Percentiles rank a stretch among this genome's conserved stretches.
Conservation (phyloP, 148 eudicot species). For the Chenopodium album region DNA sequence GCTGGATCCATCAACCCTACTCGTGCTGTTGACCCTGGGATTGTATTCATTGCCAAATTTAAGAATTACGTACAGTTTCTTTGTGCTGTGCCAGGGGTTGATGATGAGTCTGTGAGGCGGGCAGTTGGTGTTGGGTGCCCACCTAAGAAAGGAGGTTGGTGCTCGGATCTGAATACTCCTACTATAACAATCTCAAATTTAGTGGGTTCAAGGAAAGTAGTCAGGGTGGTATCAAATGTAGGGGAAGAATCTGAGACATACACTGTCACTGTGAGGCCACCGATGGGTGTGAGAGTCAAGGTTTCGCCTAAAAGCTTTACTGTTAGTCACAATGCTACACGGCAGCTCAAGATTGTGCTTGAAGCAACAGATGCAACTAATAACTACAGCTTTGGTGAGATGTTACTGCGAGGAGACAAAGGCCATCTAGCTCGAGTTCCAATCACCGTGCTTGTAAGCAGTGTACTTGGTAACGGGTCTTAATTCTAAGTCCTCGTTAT, state of each 20-base stretch:
- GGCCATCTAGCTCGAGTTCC: conserved; percentile 63
- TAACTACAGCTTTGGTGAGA: conserved; percentile 53
- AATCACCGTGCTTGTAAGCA: conserved; percentile 55
- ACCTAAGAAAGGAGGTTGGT: conserved; percentile 36
- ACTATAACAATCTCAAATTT: conserved; percentile 55
- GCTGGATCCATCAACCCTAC: conserved; percentile 54
- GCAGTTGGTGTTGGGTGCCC: conserved; percentile 52
- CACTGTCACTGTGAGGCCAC: conserved; percentile 39
- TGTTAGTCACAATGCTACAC: conserved; percentile 38
- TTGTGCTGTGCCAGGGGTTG: conserved; percentile 63
- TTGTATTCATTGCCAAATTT: conserved; percentile 47
- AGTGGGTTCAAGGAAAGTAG: conserved; percentile 57
- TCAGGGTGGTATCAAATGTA: conserved; percentile 52
- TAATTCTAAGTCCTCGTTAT: conserved; percentile 6
- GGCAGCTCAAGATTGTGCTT: conserved; percentile 35
- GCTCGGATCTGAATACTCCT: conserved; percentile 59
- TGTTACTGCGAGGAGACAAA: conserved; percentile 46
- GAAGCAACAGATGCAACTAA: conserved; percentile 46
- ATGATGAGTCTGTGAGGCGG: conserved; percentile 58
- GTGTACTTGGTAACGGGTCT: conserved; percentile 35
- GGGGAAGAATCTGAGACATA: conserved; percentile 47
- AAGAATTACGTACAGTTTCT: conserved; percentile 49
- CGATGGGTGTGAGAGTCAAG: conserved; percentile 48
- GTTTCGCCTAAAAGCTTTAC: conserved; percentile 40
- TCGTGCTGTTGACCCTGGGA: conserved; percentile 57